phyloP scores from a whole-genome alignment of 306 rosid species.

The Vigna radiata region DNA sequence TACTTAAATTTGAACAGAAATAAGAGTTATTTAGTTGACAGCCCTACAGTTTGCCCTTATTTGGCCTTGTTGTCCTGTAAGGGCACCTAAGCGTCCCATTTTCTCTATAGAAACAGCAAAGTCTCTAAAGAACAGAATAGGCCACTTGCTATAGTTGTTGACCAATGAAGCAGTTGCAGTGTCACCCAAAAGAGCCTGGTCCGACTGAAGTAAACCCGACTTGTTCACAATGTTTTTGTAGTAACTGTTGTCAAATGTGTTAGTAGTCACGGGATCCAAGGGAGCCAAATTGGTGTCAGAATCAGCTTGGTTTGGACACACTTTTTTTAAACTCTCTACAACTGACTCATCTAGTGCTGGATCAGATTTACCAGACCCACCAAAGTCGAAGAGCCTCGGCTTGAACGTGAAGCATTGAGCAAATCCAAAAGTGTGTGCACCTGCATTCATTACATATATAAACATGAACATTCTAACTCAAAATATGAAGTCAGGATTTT shows the following conservation, averaged over 20 bases:
- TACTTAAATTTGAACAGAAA: not conserved
- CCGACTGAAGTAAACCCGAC: slow-evolving; percentile 76
- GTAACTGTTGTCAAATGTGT: slow-evolving; percentile 73
- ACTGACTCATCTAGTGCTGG: slow-evolving; percentile 65
- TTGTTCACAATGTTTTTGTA: slow-evolving; percentile 71
- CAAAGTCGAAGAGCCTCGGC: slow-evolving; percentile 73
- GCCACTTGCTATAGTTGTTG: slow-evolving; percentile 60
- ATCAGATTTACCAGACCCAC: slow-evolving; percentile 73
- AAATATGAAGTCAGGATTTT: too few species aligned
- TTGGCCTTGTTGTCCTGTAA: slow-evolving; percentile 75
- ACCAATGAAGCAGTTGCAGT: slow-evolving; percentile 66
- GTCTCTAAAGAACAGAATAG: slow-evolving; percentile 63
- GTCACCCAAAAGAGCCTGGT: slow-evolving; percentile 75
- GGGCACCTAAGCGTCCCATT: slow-evolving; percentile 74
- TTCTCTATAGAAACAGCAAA: slow-evolving; percentile 75
- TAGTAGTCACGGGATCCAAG: slow-evolving; percentile 57
- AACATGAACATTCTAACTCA: too few species aligned
- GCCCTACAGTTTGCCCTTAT: slow-evolving; percentile 75
- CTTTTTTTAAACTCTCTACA: slow-evolving; percentile 50
- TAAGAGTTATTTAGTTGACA: slow-evolving; percentile 47
- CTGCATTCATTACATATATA: slow-evolving; percentile 42
- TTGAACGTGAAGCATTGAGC: slow-evolving; percentile 91
- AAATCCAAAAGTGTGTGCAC: slow-evolving; percentile 86
- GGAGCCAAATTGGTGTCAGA: slow-evolving; percentile 75
- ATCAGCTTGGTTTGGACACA: slow-evolving; percentile 69